Evolutionary conservation across 208 protist species (phyloP).

Genomic region (Acanthamoeba healyi): DNA sequence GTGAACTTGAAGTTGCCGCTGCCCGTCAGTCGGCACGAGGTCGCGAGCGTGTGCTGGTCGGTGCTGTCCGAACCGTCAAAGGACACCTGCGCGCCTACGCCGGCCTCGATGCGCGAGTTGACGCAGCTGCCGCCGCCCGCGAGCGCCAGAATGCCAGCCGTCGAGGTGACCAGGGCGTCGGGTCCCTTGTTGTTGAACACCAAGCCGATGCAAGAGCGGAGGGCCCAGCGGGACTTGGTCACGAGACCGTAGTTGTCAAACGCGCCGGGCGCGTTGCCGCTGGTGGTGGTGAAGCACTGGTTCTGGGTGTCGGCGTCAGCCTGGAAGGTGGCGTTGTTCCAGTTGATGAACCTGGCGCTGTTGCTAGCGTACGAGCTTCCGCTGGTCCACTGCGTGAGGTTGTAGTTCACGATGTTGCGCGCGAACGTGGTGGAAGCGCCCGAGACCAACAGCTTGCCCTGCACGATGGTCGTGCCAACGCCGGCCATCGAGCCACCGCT

Average conservation of each 20-base stretch:
- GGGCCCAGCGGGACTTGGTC: background rate
- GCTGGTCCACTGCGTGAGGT: conserved; percentile 33
- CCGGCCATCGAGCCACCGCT: conserved; percentile 46
- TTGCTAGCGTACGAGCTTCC: background rate
- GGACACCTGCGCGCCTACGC: background rate
- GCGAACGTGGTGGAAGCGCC: background rate
- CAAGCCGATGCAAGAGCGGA: background rate
- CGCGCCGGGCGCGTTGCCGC: conserved; percentile 48
- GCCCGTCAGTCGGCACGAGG: conserved; percentile 31
- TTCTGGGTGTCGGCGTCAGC: background rate
- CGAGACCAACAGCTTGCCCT: conserved; percentile 9
- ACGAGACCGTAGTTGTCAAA: conserved; percentile 61
- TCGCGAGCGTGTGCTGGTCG: conserved; percentile 43
- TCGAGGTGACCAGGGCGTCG: conserved; percentile 7
- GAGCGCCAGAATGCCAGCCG: conserved; percentile 21
- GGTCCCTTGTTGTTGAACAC: conserved; percentile 11
- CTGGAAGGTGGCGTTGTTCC: conserved; percentile 70
- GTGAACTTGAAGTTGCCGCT: conserved; percentile 50
- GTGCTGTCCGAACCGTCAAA: conserved; percentile 13
- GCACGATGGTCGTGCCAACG: conserved; percentile 44
- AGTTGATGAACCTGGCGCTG: conserved; percentile 47
- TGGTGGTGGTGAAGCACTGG: conserved; percentile 38
- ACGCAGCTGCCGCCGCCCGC: conserved; percentile 35
- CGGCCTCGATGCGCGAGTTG: background rate
- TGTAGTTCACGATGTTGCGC: conserved; percentile 64